phyloP scores from a whole-genome alignment of 2,329 filamentous ascomycete genomes.

The Colletotrichum godetiae region DNA sequence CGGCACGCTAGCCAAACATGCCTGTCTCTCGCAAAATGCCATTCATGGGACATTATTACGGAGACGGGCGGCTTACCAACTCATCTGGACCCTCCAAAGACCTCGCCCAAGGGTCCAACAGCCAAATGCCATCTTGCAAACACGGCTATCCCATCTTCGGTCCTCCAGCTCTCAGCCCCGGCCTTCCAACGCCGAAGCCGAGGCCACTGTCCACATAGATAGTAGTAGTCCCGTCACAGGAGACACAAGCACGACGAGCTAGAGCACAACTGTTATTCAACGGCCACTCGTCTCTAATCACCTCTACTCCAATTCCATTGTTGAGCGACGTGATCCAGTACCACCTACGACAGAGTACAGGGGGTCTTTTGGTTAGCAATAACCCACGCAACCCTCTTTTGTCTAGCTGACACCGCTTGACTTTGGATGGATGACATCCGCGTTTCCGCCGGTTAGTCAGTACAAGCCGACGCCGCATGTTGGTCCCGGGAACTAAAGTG shows the following conservation, averaged over 20 bases:
- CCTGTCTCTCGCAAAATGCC: constrained; percentile 4
- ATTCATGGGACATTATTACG: background rate
- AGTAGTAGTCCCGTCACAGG: background rate
- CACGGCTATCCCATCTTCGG: constrained; percentile 25
- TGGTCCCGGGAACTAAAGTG: background rate
- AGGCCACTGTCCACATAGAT: background rate
- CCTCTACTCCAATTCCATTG: background rate
- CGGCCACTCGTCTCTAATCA: background rate
- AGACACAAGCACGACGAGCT: background rate
- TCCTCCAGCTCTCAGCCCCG: background rate
- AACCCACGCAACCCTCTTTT: background rate
- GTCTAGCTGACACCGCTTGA: background rate
- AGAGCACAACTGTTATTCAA: background rate
- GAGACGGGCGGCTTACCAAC: background rate
- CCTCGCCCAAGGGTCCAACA: constrained; percentile 16
- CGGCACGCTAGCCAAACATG: background rate
- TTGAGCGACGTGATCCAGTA: background rate
- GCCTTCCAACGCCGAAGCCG: constrained; percentile 11
- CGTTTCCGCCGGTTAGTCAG: background rate
- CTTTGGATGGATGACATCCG: background rate
- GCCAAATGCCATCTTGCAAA: constrained; percentile 24
- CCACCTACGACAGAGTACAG: background rate
- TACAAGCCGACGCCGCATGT: constrained; percentile 7
- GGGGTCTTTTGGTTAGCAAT: background rate
- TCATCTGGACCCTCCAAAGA: background rate